Conservation (phyloP, 495 filamentous ascomycete species). For the Terfezia claveryi region DNA sequence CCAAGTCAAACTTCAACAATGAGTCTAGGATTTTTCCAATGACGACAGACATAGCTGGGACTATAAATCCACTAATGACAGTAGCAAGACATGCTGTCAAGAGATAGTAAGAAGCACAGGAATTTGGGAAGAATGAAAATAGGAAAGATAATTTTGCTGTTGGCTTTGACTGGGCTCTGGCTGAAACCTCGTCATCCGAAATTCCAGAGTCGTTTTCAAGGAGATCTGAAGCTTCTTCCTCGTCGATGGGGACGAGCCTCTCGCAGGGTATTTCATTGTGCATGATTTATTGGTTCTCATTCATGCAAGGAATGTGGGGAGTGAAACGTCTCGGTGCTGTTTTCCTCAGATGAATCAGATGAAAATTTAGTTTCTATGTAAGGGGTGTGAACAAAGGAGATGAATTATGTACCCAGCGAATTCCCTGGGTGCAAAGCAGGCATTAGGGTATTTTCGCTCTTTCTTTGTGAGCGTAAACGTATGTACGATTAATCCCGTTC, state of each 20-base stretch:
- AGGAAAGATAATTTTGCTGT: neutral
- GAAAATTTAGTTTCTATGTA: no score
- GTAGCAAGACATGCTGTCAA: conserved; percentile 16
- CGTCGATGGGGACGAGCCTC: neutral
- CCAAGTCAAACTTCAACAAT: conserved; percentile 39
- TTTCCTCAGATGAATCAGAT: no score
- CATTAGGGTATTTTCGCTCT: no score
- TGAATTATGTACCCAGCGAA: no score
- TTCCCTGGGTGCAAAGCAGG: no score
- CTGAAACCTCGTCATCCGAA: neutral
- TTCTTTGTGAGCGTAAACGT: no score
- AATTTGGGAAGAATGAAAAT: neutral
- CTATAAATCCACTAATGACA: conserved; percentile 36
- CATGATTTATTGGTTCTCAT: no score
- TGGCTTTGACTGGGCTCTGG: neutral
- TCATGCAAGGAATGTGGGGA: no score
- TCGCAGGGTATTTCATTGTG: no score
- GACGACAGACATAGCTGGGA: conserved; percentile 44
- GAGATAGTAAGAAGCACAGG: neutral
- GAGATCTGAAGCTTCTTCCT: neutral
- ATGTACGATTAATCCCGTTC: no score
- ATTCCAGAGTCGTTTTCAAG: neutral
- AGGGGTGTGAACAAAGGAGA: no score
- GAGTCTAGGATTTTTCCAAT: conserved; percentile 55
- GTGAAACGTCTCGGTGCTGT: no score